These are phyloP conservation scores for Periconia sp. DNA, from an alignment of 2,329 filamentous ascomycete species.

Conservation along the genomic window DNA sequence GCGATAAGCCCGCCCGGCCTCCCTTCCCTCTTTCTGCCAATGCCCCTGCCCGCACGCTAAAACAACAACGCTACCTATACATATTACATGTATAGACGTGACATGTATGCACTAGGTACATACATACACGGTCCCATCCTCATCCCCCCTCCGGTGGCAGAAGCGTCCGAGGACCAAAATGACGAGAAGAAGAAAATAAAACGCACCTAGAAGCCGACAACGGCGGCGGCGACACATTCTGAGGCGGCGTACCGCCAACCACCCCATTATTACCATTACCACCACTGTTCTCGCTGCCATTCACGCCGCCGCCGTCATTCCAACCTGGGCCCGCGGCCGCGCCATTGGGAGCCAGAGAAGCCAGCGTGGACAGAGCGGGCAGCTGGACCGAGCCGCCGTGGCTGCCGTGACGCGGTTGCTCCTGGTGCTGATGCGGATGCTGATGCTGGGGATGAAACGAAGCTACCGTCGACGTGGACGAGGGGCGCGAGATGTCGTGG, in stretches of 20 bases:
- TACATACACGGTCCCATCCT: no score
- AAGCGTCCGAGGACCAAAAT: not conserved
- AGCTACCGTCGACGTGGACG: slow-evolving; percentile 55
- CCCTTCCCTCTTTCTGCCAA: no score
- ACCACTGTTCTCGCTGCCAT: slow-evolving; percentile 18
- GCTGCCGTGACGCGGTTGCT: slow-evolving; percentile 31
- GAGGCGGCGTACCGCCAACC: slow-evolving; percentile 26
- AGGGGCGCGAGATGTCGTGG: slow-evolving; percentile 55
- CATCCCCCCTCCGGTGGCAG: no score
- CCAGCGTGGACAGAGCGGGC: slow-evolving; percentile 62
- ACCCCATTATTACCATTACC: slow-evolving; percentile 11
- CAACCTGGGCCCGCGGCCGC: slow-evolving; percentile 43
- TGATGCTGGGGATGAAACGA: slow-evolving; percentile 33
- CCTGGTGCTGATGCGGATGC: slow-evolving; percentile 35
- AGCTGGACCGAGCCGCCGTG: slow-evolving; percentile 44
- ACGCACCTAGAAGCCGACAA: not conserved
- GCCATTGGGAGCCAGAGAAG: slow-evolving; percentile 57
- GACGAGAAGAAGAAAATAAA: not conserved
- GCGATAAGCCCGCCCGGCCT: slow-evolving; percentile 25
- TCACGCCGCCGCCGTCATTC: slow-evolving; percentile 43
- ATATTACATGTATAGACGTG: no score
- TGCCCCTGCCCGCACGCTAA: not conserved
- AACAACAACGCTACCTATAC: not conserved
- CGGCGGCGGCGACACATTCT: slow-evolving; percentile 26
- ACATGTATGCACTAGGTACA: no score